Evolutionary conservation across 2,329 filamentous ascomycete genomes (phyloP).

Genomic region (Chalaropsis ovoidea): DNA sequence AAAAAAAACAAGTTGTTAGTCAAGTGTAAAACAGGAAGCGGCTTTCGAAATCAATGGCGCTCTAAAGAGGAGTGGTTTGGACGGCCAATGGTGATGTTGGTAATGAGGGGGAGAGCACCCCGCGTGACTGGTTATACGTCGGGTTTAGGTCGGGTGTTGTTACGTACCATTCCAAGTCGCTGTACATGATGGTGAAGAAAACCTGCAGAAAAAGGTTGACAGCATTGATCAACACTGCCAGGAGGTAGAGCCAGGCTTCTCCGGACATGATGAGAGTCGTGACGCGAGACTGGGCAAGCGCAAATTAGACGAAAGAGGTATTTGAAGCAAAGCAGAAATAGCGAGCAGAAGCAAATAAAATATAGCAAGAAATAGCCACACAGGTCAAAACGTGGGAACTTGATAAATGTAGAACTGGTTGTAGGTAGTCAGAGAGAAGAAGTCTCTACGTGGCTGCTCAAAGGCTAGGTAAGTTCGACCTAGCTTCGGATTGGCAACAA

Average conservation of each 20-base stretch:
- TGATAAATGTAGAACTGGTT: neutral
- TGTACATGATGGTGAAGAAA: conserved; percentile 99
- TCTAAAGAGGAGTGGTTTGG: neutral
- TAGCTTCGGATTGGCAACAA: conserved; percentile 7
- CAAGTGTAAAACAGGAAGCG: neutral
- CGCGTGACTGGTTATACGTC: neutral
- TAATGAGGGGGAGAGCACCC: neutral
- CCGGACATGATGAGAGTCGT: conserved; percentile 59
- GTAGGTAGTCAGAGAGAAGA: conserved; percentile 10
- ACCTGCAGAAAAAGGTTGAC: conserved; percentile 99
- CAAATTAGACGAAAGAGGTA: neutral
- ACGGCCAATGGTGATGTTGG: neutral
- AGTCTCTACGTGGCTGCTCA: conserved; percentile 20
- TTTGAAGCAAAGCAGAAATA: conserved; percentile 11
- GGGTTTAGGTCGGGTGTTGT: neutral
- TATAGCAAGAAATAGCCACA: neutral
- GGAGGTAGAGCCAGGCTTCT: conserved; percentile 95
- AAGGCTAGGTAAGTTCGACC: neutral
- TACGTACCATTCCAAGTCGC: conserved; percentile 93
- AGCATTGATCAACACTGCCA: conserved; percentile 97
- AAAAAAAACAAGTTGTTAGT: conserved; percentile 10
- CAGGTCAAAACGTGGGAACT: conserved; percentile 15
- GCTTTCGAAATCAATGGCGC: neutral
- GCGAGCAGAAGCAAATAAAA: neutral
- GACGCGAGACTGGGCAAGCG: neutral